Percentiles rank a stretch among this genome's conserved stretches.
phyloP scores from a whole-genome alignment of 805 yeast species.

The Myxozyma udenii region DNA sequence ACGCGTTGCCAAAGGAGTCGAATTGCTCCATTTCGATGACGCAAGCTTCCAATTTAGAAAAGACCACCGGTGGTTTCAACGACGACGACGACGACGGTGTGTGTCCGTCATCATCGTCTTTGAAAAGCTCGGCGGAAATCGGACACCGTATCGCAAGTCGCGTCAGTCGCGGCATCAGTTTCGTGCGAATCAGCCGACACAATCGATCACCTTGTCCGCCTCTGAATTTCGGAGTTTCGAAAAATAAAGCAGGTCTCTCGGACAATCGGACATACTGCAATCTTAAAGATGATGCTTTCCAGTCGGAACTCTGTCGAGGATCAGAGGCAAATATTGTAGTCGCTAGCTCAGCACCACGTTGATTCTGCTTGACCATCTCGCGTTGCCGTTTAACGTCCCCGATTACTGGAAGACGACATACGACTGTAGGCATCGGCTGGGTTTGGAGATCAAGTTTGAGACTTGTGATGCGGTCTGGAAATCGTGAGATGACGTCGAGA shows the following conservation, averaged over 20 bases:
- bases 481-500: background rate
- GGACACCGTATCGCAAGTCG: background rate
- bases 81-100: background rate
- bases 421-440: too few relatives aligned
- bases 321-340: too few relatives aligned
- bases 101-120: background rate
- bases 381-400: too few relatives aligned
- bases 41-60: slow-evolving; percentile 1
- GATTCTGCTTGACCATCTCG: too few relatives aligned
- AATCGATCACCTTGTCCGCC: background rate
- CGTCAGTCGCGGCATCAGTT: background rate
- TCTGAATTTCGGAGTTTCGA: background rate
- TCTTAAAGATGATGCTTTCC: too few relatives aligned
- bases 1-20: slow-evolving; percentile 3
- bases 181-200: background rate
- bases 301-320: too few relatives aligned
- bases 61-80: background rate
- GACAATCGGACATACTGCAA: background rate
- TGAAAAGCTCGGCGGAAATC: background rate
- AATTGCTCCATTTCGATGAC: slow-evolving; percentile 1
- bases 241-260: background rate
- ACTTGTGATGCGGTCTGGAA: background rate
- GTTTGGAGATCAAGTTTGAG: background rate
- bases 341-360: too few relatives aligned
- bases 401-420: too few relatives aligned